A percentile compares a stretch with the other conserved stretches of the same genome.
Evolutionary conservation across 2,329 filamentous ascomycete genomes (phyloP).

Genomic region (Trichoderma sp.): DNA sequence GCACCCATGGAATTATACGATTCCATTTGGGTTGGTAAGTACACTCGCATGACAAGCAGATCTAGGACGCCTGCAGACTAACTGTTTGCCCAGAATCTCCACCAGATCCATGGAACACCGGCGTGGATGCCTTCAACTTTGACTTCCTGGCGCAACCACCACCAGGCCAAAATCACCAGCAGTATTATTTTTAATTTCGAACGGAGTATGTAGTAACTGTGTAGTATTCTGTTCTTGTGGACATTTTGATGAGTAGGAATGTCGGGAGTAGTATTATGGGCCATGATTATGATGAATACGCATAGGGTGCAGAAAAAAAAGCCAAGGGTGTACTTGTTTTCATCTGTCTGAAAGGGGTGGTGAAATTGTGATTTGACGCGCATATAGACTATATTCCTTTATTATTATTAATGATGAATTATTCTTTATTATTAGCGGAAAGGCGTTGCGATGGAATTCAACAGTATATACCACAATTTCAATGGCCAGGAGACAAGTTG

Average conservation of each 20-base stretch:
- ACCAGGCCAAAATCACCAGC: conserved; percentile 56
- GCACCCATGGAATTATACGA: conserved; percentile 67
- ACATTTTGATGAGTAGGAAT: not conserved
- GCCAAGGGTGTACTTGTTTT: not conserved
- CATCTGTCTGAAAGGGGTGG: not conserved
- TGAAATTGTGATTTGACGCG: not conserved
- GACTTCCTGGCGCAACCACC: conserved; percentile 59
- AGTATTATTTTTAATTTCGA: conserved; percentile 52
- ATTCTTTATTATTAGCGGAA: not conserved
- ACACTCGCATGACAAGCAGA: not conserved
- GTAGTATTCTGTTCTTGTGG: not conserved
- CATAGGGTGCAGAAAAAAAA: not conserved
- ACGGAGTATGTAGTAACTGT: not conserved
- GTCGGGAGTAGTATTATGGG: not conserved
- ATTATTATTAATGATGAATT: not conserved
- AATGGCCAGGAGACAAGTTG: conserved; percentile 24
- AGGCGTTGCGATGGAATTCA: not conserved
- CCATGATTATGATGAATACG: not conserved
- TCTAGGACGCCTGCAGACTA: conserved; percentile 15
- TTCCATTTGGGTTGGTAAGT: conserved; percentile 65
- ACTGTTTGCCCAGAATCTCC: conserved; percentile 46
- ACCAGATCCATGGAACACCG: conserved; percentile 55
- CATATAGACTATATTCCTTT: not conserved
- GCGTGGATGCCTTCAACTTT: conserved; percentile 56
- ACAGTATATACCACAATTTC: not conserved